These are phyloP conservation scores for Jatropha podagrica DNA, from an alignment of 441 rosid genomes.

Conservation along the genomic window DNA sequence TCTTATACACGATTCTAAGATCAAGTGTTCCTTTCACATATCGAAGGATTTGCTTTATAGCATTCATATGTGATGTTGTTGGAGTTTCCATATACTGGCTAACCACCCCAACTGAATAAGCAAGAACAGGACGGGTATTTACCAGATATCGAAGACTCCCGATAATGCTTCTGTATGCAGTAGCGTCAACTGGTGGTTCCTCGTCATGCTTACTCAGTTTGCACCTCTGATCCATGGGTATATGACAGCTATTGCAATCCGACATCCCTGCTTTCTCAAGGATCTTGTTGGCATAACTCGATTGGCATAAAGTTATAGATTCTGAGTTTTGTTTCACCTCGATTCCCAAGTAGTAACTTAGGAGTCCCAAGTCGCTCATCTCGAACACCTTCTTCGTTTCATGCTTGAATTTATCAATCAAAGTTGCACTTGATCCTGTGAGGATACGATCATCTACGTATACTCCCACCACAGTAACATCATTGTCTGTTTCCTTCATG, in stretches of 20 bases:
- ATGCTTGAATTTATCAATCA: not conserved
- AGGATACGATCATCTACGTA: slow-evolving; percentile 1
- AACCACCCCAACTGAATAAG: too few relatives aligned
- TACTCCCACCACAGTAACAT: not conserved
- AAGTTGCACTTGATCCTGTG: not conserved
- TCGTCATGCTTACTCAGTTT: not conserved
- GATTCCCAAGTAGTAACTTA: slow-evolving; percentile 5
- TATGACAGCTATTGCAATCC: too few relatives aligned
- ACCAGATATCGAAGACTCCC: not conserved
- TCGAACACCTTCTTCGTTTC: not conserved
- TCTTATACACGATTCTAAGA: not conserved
- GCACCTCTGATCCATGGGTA: not conserved
- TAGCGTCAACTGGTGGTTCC: not conserved
- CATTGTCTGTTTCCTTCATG: not conserved
- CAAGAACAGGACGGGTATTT: too few relatives aligned
- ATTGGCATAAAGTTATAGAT: slow-evolving; percentile 5
- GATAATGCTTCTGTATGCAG: not conserved
- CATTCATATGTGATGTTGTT: too few relatives aligned
- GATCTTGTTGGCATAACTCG: too few relatives aligned
- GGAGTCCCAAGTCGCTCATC: slow-evolving; percentile 1
- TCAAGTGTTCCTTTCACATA: not conserved
- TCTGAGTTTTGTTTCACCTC: slow-evolving; percentile 5
- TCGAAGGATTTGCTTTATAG: too few relatives aligned
- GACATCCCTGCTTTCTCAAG: not conserved
- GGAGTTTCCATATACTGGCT: too few relatives aligned